These are phyloP conservation scores for Eucommia ulmoides DNA, from an alignment of 257 asterid species.

Conservation along the genomic window DNA sequence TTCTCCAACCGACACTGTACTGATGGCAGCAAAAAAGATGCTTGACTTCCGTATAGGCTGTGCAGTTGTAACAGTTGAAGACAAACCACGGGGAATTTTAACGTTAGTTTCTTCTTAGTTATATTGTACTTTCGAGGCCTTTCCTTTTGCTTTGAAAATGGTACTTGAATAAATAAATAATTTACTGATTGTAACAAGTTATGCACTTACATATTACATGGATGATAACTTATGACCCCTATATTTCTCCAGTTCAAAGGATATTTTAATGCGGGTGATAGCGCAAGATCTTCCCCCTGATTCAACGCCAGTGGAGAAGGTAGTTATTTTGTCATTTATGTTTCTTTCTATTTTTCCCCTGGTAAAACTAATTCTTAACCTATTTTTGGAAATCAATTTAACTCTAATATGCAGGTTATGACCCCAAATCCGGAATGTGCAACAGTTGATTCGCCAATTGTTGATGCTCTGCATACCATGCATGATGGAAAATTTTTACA, in stretches of 20 bases:
- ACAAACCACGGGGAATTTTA: slow-evolving; percentile 83
- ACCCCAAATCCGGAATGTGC: slow-evolving; percentile 94
- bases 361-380: background rate
- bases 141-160: too few species aligned
- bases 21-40: slow-evolving; percentile 70
- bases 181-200: too few species aligned
- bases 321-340: slow-evolving; percentile 10
- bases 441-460: slow-evolving; percentile 71
- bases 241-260: slow-evolving; percentile 51
- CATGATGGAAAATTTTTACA: slow-evolving; percentile 87
- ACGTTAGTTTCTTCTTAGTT: slow-evolving; percentile 24
- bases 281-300: slow-evolving; percentile 76
- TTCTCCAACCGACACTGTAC: slow-evolving; percentile 69
- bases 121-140: too few species aligned
- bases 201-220: background rate
- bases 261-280: slow-evolving; percentile 82
- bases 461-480: slow-evolving; percentile 95
- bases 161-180: background rate
- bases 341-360: slow-evolving; percentile 2
- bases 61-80: slow-evolving; percentile 66
- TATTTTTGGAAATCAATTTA: background rate
- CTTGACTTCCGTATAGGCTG: slow-evolving; percentile 53
- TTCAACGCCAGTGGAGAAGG: slow-evolving; percentile 79
- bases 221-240: background rate
- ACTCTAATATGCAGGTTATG: slow-evolving; percentile 51